Base-by-base conservation (phyloP, 495 filamentous ascomycete genomes). In the Penicillium crystallinum region DNA sequence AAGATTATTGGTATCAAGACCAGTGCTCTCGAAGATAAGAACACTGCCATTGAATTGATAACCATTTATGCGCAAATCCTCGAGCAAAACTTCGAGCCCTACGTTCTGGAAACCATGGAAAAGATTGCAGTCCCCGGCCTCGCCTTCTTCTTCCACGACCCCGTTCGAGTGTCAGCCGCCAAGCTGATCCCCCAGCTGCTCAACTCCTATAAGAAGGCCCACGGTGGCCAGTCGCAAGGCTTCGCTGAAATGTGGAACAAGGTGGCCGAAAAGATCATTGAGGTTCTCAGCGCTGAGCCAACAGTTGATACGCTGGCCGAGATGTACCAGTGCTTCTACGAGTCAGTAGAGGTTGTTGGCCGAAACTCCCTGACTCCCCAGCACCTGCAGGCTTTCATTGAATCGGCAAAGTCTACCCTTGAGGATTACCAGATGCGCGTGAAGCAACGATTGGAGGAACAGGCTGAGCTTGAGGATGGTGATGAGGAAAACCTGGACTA, bases 281-380 rank as follows among this genome's bases (percentile, higher is more conserved):
- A 97, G 66, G 91, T 97, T 3, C 79, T 99, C n/a, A 89, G 81
- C 52, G 89, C 89, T 0, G 95, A 99, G 71, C 92, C 95, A 7
- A 90, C 91, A 0, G 88, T 99, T 39, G 95, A 99, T 57, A 95
- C 92, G 0, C 81, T 99, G 17, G 92, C 95, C 10, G 95, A 97
- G 73, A 96, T 99, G 89, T 99, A 97, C 67, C 92, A 97, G 70
- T 97, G 93, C 78, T 97, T 97, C 77, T 99, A 99, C 68, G 95
- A 99, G 69, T 96, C 89, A 6, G 88, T 99, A 15, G 93, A 97
- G 71, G 89, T 96, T 6, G 82, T 96, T 53, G 92, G 91, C 50
- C 85, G 87, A 70, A 80, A 87, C 57, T 91, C 85, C 63, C 79
- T 99, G 12, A 88, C 75, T 21, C 74, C 76, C 40, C 76, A 84